phyloP scores from a whole-genome alignment of 164 flowering plant species.

The grape (Vitis vinifera) region ASM3070453v1 NC_081810.1:3154001-3154500 shows the following conservation, averaged over 20 bases:
- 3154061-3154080: too few relatives aligned
- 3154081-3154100: too few relatives aligned
- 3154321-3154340: not conserved
- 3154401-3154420: not conserved
- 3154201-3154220: not conserved
- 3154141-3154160: not conserved
- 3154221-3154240: not conserved
- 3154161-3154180: not conserved
- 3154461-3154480: constrained; percentile 1
- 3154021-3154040: too few relatives aligned
- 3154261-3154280: not conserved
- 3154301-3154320: not conserved
- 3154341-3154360: not conserved
- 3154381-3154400: not conserved
- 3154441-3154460: constrained; percentile 6
- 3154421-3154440: constrained; percentile 13
- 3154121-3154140: too few relatives aligned
- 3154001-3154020: too few relatives aligned
- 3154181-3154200: not conserved
- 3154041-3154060: too few relatives aligned
- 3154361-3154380: not conserved
- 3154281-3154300: not conserved
- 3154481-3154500: constrained; percentile 10
- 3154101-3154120: too few relatives aligned
- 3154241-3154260: not conserved